Evolutionary conservation across 2,329 filamentous ascomycete genomes (phyloP).

Genomic region (Alternaria tenuissima): DNA sequence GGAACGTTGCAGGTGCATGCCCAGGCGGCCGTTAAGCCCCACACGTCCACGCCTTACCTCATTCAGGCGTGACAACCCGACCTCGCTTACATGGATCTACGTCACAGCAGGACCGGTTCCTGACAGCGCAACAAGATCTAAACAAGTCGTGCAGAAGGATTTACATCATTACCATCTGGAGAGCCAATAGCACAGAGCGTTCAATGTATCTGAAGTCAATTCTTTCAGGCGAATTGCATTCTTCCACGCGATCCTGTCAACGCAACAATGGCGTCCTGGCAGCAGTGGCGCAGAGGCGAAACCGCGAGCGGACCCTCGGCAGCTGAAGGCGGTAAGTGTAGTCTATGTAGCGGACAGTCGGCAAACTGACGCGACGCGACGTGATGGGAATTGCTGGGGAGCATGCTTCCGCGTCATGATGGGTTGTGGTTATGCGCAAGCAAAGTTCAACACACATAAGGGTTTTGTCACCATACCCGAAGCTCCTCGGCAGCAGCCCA

Average conservation of each 20-base stretch:
- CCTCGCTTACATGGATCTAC: constrained; percentile 17
- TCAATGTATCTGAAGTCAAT: constrained; percentile 20
- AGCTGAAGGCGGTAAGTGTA: constrained; percentile 1
- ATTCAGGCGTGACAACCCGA: constrained; percentile 20
- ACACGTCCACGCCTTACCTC: constrained; percentile 16
- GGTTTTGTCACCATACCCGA: background rate
- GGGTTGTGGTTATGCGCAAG: constrained; percentile 1
- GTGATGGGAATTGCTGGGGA: background rate
- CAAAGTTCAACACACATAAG: background rate
- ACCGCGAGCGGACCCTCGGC: background rate
- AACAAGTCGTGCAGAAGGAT: constrained; percentile 6
- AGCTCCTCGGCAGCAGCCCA: background rate
- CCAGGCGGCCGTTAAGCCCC: constrained; percentile 16
- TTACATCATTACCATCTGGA: constrained; percentile 31
- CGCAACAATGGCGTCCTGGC: constrained; percentile 13
- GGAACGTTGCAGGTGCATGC: constrained; percentile 19
- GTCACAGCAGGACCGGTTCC: constrained; percentile 19
- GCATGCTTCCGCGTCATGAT: background rate
- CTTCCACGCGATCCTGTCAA: constrained; percentile 22
- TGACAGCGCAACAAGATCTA: constrained; percentile 14
- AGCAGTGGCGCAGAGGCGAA: constrained; percentile 11
- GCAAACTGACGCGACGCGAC: background rate
- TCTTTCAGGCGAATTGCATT: constrained; percentile 17
- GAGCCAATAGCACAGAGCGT: constrained; percentile 18
- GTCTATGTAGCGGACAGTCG: background rate